Base-by-base conservation (phyloP, 177 flowering plant species). In the Vitis hybrid region DNA sequence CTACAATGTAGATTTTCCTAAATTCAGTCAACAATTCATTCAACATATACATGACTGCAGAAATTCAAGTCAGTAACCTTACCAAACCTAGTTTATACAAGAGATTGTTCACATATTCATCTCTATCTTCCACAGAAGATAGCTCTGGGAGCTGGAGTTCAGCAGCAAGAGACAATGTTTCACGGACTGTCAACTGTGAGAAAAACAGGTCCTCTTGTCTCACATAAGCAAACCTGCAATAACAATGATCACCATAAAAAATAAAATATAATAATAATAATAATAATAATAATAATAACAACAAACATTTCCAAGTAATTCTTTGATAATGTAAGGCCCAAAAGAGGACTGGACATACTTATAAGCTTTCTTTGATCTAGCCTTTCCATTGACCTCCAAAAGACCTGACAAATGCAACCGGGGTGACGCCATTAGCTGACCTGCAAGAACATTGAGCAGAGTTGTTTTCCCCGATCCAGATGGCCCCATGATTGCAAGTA, bases 401-500 rank as follows among this genome's bases (percentile, higher is more conserved):
- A 82, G 80, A 12, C 99, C 99, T 5, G 95, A 88, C 66, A 96
- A 82, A 72, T 81, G 90, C 64, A 96, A 64, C 51, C 87, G 75
- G 1, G 97, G 85, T 0, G 99, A 93, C 1, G 88, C 85, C 24
- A 71, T 74, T 14, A 88, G 83, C 81, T 96, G 99, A 20, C 99
- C 97, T 0, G 97, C 97, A 32, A 95, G 85, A 75, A 93, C 88
- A 80, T 93, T 93, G 52, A 96, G 91, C 82, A 96, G 75, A 0
- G 98, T 96, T 0, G 99, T 96, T 75, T 96, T 96, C 66, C 99
- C 99, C 24, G 98, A 93, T 12, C 99, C 99, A 1, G 99, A 96
- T 9, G 99, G 98, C 27, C 99, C 99, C 99, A 96, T 96, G 52
- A 96, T 86, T 2, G 99, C 98, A 20, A 96, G 88, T 65, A 96